Evolutionary conservation across 805 yeast species (phyloP), one percentile per base, ranked within the genome.

Genomic region (Kodamaea restingae): DNA sequence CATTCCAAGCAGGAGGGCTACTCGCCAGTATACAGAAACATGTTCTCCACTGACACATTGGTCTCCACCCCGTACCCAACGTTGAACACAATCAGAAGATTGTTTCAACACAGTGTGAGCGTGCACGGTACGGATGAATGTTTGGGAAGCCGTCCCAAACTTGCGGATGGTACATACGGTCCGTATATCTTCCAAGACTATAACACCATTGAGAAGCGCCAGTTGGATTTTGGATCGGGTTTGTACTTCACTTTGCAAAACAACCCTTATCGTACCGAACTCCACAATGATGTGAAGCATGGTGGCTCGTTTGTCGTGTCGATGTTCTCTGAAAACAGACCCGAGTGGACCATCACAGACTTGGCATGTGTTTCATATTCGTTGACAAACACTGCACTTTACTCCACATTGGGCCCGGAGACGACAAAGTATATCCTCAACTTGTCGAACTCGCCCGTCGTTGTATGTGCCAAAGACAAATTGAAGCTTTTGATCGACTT

Each of bases 311-410:
- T 79, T 48, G 62, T 80, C 27, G 71, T 81, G 33, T 65, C 83
- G 1, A 50, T 82, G 14, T 75, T 76, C 55, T 71, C 83, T 17
- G 65, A 70, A 14, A 82, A 82, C 54, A 65, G 78, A 35, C 66
- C 74, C 7, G 86, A 84, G 58, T 84, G 93, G 93, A 67, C 72
- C 22, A 55, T 83, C 14, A 59, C 84, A 20, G 93, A 84, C 60
- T 57, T 83, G 50, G 88, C 88, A 0, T 77, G 84, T 50, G 72
- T 70, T 32, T 70, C 78, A 6, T 81, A 76, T 46, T 44, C 55
- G 25, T 40, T 55, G 36, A 48, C 55, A 30, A 52, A 47, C 38
- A 55, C 60, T 4, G 58, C 56, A 7, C 48, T 55, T 44, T 55
- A 55, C 40, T 50, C 54, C 26, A 55, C 59, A 2, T 61, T 71